Evolutionary conservation across 2,329 filamentous ascomycete species (phyloP).

Genomic region (Zymoseptoria tritici): DNA sequence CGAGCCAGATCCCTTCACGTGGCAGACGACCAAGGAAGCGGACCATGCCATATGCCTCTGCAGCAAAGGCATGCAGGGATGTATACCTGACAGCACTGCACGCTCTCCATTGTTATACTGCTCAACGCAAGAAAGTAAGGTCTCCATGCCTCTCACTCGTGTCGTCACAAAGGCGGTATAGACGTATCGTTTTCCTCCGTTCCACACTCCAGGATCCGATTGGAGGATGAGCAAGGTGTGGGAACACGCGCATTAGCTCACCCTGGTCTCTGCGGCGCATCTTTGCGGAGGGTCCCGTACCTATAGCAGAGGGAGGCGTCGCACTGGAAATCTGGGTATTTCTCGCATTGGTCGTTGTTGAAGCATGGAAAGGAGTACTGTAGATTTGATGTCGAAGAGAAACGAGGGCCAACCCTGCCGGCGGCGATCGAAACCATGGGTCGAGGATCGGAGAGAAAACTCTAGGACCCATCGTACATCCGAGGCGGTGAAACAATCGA

Average conservation of each 20-base stretch:
- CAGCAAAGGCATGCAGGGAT: neutral
- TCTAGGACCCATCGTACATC: neutral
- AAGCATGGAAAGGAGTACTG: neutral
- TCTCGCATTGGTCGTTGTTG: neutral
- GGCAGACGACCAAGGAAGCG: neutral
- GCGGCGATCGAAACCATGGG: neutral
- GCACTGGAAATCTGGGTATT: neutral
- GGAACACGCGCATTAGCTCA: neutral
- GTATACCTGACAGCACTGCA: neutral
- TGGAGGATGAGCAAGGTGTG: neutral
- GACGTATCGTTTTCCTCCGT: neutral
- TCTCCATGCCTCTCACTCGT: neutral
- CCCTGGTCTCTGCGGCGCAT: neutral
- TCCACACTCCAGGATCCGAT: neutral
- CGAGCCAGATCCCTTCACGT: neutral
- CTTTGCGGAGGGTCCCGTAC: neutral
- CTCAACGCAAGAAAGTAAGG: neutral
- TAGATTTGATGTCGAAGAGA: neutral
- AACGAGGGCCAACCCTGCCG: neutral
- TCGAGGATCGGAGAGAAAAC: neutral
- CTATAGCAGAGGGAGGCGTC: neutral
- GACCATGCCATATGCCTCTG: neutral
- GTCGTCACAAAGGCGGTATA: conserved; percentile 1
- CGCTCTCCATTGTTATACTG: neutral
- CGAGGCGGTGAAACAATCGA: neutral